Percentiles rank a stretch among this genome's conserved stretches.
Evolutionary conservation across 148 eudicot genomes (phyloP).

Genomic region (Nepenthes mirabilis): DNA sequence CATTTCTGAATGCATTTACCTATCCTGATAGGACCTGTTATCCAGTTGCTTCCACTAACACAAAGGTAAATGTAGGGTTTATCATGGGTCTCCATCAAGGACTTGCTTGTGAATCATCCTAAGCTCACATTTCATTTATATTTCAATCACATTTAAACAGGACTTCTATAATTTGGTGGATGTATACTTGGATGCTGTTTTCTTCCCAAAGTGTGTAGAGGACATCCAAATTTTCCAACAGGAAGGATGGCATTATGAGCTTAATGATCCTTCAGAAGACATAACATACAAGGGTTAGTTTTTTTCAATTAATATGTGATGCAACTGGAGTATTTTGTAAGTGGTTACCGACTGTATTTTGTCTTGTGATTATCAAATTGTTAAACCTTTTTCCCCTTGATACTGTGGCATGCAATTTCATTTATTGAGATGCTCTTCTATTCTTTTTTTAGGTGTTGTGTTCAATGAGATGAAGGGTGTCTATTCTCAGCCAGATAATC

Average conservation of each 20-base stretch:
- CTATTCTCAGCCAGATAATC: conserved; percentile 93
- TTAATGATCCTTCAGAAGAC: conserved; percentile 74
- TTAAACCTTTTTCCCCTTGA: not conserved
- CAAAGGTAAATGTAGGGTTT: conserved; percentile 41
- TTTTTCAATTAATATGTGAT: not conserved
- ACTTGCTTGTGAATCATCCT: not conserved
- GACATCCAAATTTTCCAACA: conserved; percentile 83
- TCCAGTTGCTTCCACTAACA: conserved; percentile 96
- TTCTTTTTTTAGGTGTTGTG: conserved; percentile 63
- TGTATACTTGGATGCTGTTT: conserved; percentile 96
- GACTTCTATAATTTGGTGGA: conserved; percentile 98
- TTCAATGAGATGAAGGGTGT: conserved; percentile 99
- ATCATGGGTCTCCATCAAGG: not conserved
- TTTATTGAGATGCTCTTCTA: not conserved
- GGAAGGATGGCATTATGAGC: conserved; percentile 99
- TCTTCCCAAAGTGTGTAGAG: conserved; percentile 90
- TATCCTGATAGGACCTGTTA: conserved; percentile 99
- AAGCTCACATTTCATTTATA: too few species aligned
- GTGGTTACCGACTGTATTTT: not conserved
- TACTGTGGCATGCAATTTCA: not conserved
- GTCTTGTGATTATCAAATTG: not conserved
- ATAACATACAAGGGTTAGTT: conserved; percentile 36
- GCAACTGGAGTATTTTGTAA: not conserved
- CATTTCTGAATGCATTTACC: conserved; percentile 93
- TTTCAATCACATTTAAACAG: conserved; percentile 19